A percentile compares a stretch with the other conserved stretches of the same genome.
Conservation (phyloP, 176 grass and related monocot genomes). For the Chloris gayana region DNA sequence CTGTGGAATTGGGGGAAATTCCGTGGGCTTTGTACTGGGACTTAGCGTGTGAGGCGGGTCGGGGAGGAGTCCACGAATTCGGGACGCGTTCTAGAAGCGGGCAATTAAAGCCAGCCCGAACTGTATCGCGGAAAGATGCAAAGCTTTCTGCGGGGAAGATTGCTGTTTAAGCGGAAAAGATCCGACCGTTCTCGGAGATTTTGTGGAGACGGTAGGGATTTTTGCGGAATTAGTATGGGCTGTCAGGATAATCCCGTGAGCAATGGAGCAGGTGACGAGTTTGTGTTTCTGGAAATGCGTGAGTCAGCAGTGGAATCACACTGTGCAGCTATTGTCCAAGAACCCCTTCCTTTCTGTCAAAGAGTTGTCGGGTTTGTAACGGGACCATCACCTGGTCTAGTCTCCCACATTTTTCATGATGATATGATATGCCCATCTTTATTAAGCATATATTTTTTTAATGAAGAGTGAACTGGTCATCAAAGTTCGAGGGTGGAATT, state of each 20-base stretch:
- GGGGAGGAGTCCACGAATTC: constrained; percentile 36
- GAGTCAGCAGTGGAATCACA: not conserved
- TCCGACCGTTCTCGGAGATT: constrained; percentile 4
- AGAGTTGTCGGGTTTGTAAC: constrained; percentile 16
- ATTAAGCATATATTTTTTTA: too few relatives aligned
- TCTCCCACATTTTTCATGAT: not conserved
- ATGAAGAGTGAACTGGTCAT: not conserved
- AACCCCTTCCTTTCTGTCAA: not conserved
- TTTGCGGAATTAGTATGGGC: constrained; percentile 8
- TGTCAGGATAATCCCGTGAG: not conserved
- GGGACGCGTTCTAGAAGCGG: constrained; percentile 43
- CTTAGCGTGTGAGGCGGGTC: constrained; percentile 42
- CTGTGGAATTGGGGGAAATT: constrained; percentile 7
- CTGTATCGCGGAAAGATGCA: not conserved
- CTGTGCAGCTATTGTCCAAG: constrained; percentile 27
- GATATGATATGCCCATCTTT: not conserved
- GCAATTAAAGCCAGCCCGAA: not conserved
- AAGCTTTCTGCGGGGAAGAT: not conserved
- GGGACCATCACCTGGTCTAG: not conserved
- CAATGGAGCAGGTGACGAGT: constrained; percentile 32
- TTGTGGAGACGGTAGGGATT: not conserved
- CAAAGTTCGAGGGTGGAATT: not conserved
- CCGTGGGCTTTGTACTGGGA: constrained; percentile 30
- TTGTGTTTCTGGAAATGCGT: constrained; percentile 28
- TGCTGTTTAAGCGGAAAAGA: not conserved